Evolutionary conservation across 352 stramenopile species (phyloP).

Genomic region (Pythium chondricola): DNA sequence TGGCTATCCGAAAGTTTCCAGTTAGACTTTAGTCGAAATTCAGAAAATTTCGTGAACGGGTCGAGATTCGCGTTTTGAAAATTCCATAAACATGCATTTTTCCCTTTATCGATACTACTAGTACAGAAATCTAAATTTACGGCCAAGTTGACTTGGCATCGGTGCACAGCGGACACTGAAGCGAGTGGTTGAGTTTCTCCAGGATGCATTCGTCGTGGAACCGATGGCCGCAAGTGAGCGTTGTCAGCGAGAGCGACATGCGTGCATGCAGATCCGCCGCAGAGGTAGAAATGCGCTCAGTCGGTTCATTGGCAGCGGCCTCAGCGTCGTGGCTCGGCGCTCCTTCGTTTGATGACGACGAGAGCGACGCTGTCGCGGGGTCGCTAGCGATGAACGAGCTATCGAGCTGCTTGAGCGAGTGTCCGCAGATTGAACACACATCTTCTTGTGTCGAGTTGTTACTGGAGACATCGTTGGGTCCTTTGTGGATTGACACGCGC

Average conservation of each 20-base stretch:
- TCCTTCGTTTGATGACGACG: slow-evolving; percentile 5
- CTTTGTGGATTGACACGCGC: slow-evolving; percentile 33
- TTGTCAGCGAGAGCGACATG: slow-evolving; percentile 38
- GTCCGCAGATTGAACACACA: slow-evolving; percentile 54
- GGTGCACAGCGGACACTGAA: slow-evolving; percentile 57
- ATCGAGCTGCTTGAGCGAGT: slow-evolving; percentile 13
- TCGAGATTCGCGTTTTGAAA: no score
- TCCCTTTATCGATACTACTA: no score
- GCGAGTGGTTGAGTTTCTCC: slow-evolving; percentile 66
- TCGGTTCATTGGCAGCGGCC: slow-evolving; percentile 3
- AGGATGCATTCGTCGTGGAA: slow-evolving; percentile 88
- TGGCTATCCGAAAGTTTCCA: no score
- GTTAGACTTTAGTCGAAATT: no score
- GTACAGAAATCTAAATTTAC: no score
- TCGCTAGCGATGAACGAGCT: slow-evolving; percentile 20
- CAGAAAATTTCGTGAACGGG: no score
- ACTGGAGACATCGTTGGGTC: not conserved
- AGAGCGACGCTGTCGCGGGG: slow-evolving; percentile 16
- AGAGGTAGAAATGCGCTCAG: no score
- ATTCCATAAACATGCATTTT: no score
- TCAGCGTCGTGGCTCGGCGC: slow-evolving; percentile 22
- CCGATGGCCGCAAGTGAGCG: slow-evolving; percentile 70
- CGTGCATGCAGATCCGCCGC: no score
- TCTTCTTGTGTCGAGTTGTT: slow-evolving; percentile 25
- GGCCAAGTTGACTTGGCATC: not conserved